Evolutionary conservation across 805 yeast genomes (phyloP).

Genomic region (Myxozyma kluyveri): DNA sequence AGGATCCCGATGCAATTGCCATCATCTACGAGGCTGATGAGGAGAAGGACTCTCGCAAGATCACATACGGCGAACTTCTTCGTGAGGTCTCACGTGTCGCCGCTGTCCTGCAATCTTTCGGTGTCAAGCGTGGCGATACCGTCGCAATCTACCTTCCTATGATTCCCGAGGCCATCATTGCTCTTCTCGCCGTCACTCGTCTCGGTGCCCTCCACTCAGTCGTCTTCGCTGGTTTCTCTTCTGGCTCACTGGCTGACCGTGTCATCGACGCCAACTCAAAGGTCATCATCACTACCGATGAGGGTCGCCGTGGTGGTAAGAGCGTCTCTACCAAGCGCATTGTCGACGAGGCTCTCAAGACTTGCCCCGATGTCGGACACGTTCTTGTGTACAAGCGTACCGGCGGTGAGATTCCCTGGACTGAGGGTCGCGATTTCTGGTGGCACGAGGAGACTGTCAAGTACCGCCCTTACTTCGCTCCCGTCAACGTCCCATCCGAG

Average conservation of each 20-base stretch:
- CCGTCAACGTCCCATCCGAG: constrained; percentile 82
- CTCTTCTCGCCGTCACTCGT: constrained; percentile 91
- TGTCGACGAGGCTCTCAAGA: constrained; percentile 87
- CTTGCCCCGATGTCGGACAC: constrained; percentile 67
- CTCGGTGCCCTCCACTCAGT: constrained; percentile 96
- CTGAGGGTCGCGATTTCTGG: constrained; percentile 81
- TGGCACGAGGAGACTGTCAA: constrained; percentile 89
- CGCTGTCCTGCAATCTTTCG: constrained; percentile 75
- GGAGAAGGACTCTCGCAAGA: constrained; percentile 63
- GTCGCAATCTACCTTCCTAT: constrained; percentile 96
- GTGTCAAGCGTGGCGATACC: constrained; percentile 90
- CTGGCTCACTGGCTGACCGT: constrained; percentile 89
- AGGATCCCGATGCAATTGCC: constrained; percentile 71
- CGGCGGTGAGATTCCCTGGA: constrained; percentile 70
- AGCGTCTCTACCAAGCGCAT: constrained; percentile 87
- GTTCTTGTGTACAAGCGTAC: constrained; percentile 89
- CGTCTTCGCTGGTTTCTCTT: constrained; percentile 93
- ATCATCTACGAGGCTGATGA: constrained; percentile 91
- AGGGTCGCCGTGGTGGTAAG: constrained; percentile 94
- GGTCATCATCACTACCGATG: constrained; percentile 91
- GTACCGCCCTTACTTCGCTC: constrained; percentile 82
- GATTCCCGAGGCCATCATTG: constrained; percentile 94
- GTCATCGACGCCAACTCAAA: constrained; percentile 81
- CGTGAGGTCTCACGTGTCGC: constrained; percentile 84
- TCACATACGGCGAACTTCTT: constrained; percentile 84